Base-by-base conservation (phyloP, 2,329 filamentous ascomycete genomes). In the Calonectria multiphialidica region DNA sequence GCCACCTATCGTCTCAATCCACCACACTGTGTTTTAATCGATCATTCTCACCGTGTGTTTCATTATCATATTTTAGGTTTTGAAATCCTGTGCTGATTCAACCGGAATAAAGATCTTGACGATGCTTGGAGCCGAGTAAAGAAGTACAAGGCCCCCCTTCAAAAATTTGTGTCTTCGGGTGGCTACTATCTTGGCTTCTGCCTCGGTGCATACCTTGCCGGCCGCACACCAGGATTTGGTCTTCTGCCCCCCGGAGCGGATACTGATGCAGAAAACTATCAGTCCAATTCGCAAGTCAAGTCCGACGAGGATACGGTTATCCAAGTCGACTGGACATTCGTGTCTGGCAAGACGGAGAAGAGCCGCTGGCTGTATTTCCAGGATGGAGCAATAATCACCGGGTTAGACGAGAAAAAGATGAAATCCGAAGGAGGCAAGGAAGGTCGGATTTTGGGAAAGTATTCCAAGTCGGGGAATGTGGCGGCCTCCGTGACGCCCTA, bases 141-240 rank as follows among this genome's bases (percentile, higher is more conserved):
- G 53, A 33, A 62, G 1, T 70, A 73, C 44, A 68, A 70, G 5
- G 18, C 62, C 2, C 23, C 65, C 4, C 68, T 80, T 7, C 64
- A 67, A 16, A 37, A 74, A 21, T 80, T 77, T 68, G 73, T 80
- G 21, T 37, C 73, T 8, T 67, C 63, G 16, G 77, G 79, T 13
- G 78, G 79, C 10, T 72, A 70, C 15, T 80, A 79, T 55, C 50
- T 80, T 10, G 79, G 78, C 37, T 78, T 80, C 61, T 80, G 79
- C 37, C 76, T 80, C 23, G 79, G 79, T 7, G 77, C 79, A 21
- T 80, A 77, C 55, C 71, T 80, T 10, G 79, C 79, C n/a, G 78
- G 77, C 33, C 25, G 67, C 33, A 53, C 66, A 1, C 76, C 77
- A 1, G 79, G 78, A 1, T 77, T 79, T 33, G 72, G 53, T 8